phyloP scores from a whole-genome alignment of 345 rosid species.

The Angophora floribunda region DNA sequence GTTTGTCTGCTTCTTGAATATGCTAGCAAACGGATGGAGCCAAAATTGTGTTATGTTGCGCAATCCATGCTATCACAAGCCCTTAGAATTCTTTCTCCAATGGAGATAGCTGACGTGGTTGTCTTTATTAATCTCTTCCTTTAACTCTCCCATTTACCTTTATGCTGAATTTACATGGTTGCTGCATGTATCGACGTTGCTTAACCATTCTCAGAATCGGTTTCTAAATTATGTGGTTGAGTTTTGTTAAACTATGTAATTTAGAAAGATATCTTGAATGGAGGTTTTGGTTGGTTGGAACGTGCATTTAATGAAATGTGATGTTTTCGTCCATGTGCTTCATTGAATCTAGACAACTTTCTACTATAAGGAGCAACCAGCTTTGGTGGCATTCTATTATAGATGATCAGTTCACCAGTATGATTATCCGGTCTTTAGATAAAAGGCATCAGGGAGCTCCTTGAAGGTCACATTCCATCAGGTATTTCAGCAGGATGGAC shows the following conservation, averaged over 20 bases:
- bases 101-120: conserved; percentile 60
- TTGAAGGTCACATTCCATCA: conserved; percentile 76
- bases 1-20: conserved; percentile 60
- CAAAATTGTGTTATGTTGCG: conserved; percentile 77
- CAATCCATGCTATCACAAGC: conserved; percentile 61
- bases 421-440: conserved; percentile 19
- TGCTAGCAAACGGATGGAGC: conserved; percentile 80
- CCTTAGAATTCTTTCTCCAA: conserved; percentile 66
- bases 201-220: not conserved
- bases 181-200: not conserved
- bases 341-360: not conserved
- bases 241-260: not conserved
- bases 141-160: not conserved
- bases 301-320: not conserved
- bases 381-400: not conserved
- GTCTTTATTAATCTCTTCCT: not conserved
- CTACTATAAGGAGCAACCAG: not conserved
- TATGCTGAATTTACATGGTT: not conserved
- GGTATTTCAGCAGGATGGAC: conserved; percentile 82
- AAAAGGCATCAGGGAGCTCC: conserved; percentile 63
- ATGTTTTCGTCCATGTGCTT: not conserved
- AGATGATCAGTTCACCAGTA: not conserved
- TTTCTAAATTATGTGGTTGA: not conserved
- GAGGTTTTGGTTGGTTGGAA: not conserved
- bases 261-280: not conserved